These are phyloP conservation scores for Aspergillus baeticus DNA, from an alignment of 495 filamentous ascomycete species.

Conservation along the genomic window DNA sequence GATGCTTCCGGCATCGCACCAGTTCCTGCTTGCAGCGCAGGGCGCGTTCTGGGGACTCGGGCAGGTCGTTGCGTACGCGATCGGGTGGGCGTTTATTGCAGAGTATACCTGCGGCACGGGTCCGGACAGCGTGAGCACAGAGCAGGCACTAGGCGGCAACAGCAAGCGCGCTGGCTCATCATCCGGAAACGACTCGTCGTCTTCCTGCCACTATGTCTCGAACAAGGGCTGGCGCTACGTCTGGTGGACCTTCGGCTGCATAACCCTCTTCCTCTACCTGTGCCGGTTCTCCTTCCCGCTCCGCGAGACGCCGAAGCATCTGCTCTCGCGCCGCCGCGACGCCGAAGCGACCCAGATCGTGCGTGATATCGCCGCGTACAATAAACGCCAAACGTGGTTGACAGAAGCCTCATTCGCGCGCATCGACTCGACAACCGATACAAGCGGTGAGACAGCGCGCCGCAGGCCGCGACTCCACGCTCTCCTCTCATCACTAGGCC, in stretches of 20 bases:
- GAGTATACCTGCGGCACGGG: conserved; percentile 39
- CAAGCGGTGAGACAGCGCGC: conserved; percentile 6
- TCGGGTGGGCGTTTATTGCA: conserved; percentile 26
- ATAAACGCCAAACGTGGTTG: conserved; percentile 25
- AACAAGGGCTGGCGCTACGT: conserved; percentile 31
- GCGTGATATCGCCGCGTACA: conserved; percentile 23
- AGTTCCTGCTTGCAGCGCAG: conserved; percentile 27
- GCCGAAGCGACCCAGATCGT: conserved; percentile 24
- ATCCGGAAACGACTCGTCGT: conserved; percentile 14
- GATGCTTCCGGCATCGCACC: conserved; percentile 24
- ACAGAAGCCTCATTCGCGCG: conserved; percentile 21
- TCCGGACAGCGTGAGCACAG: conserved; percentile 21
- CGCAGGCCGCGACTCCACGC: conserved; percentile 9
- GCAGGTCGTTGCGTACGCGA: conserved; percentile 19
- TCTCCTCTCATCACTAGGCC: conserved; percentile 1
- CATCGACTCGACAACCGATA: conserved; percentile 21
- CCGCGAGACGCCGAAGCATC: conserved; percentile 26
- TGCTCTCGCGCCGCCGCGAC: conserved; percentile 21
- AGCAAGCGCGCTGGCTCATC: not conserved
- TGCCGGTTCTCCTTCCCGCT: conserved; percentile 57
- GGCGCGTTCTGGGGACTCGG: conserved; percentile 22
- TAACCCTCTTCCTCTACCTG: conserved; percentile 27
- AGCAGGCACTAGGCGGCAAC: conserved; percentile 8
- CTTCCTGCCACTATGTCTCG: conserved; percentile 35
- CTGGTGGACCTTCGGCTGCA: conserved; percentile 27